Base-by-base conservation (phyloP, 176 grass and related monocot genomes). In the Thinopyrum elongatum region DNA sequence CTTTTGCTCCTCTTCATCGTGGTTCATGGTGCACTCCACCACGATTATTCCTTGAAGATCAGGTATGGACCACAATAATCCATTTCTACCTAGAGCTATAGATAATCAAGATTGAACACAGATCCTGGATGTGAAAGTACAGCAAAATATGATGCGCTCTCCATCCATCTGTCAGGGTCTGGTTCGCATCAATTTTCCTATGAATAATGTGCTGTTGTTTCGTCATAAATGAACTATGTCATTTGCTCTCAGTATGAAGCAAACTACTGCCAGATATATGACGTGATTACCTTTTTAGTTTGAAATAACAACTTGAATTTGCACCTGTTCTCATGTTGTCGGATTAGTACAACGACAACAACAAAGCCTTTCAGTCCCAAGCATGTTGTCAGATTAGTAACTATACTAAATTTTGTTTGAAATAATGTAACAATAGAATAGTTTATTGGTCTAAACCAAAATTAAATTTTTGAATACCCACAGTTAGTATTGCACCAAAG, bases 11-110 rank as follows among this genome's bases (percentile, higher is more conserved):
- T 62, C 93, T 98, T 77, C 92, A 92, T 53, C 94, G 97, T 66
- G 86, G 86, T 87, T 94, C 97, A 72, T 99, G 97, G 97, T 99
- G 97, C 77, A 99, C 97, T 46, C 97, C 97, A 65, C 97, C 97
- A 41, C 71, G 92, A 55, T 86, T 99, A 74, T 99, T 99, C 80
- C 90, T 96, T 79, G 97, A 99, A 81, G 94, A 99, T 74, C 97
- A 99, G 97, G 97, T 99, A 92, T 12, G 25, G 31, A 80, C 49
- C 16, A 42, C 27, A 74, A 23, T 85, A 38, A 69, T 42, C 71
- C 31, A 81, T 84, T 53, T 44, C 29, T 65, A 33, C 63, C 8
- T 44, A 62, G 28, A 84, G 73, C 7, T 21, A 80, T 27, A 67
- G 27, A 60, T 79, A 59, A 46, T 30, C 9, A 13, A 47, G 44